Evolutionary conservation across 2,329 filamentous ascomycete genomes (phyloP), one percentile per base, ranked within the genome.

Genomic region (Bipolaris gigantea): DNA sequence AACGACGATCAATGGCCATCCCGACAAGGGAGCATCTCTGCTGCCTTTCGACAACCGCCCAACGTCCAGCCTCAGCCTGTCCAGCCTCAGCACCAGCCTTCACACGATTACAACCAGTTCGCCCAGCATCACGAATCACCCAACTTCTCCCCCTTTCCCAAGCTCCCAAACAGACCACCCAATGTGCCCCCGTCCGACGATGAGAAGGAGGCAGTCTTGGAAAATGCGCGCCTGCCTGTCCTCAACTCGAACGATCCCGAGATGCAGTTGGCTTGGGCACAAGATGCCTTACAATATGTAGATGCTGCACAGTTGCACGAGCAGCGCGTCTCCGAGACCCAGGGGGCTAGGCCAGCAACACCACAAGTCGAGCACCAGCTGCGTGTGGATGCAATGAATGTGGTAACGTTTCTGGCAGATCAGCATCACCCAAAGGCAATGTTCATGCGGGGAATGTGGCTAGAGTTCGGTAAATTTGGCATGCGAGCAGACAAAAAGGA

Each of bases 401-500:
- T 99, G 57, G 89, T 97, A 64, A 84, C 83, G 51, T 97, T 97
- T 72, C 80, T 99, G 33, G 89, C 93, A 21, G 89, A 92, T 48
- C 94, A 99, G 73, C 86, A 88, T 59, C 94, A 99, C 66, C 94
- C 94, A 21, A 92, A 94, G 70, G 94, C 94, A 21, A 86, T 95
- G 62, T 99, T 97, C 73, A 90, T 97, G 79, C 87, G 87, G 66
- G 90, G 92, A 55, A 97, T 96, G 83, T 99, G 94, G 94, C 81
- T 96, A 46, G 94, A 99, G 73, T 99, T 97, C 80, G 94, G 94
- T 64, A 96, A 96, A 71, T 97, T 97, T 71, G 92, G 91, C 35
- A 86, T 88, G 74, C 86, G 92, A 25, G 82, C 92, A 56, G 94
- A 99, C 79, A 96, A 96, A 78, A 92, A 93, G 68, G 93, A 97